A percentile compares a stretch with the other conserved stretches of the same genome.
phyloP scores from a whole-genome alignment of 2,329 filamentous ascomycete genomes.

The Diaporthe vexans region DNA sequence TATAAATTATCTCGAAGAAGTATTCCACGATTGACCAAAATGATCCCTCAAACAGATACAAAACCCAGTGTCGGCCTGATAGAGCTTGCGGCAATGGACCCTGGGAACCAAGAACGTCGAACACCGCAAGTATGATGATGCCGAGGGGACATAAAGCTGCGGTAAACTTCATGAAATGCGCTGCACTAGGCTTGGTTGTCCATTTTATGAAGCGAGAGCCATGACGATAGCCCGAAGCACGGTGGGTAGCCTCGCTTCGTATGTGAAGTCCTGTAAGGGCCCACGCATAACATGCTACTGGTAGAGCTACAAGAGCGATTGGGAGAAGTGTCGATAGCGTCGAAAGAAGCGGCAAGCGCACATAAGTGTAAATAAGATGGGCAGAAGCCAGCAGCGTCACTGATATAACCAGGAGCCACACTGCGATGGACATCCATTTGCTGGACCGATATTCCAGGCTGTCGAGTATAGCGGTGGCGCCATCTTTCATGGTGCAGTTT shows the following conservation, averaged over 20 bases:
- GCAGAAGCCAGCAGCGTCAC: neutral
- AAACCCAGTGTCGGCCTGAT: neutral
- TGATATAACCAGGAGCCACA: neutral
- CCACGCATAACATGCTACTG: neutral
- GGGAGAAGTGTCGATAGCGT: neutral
- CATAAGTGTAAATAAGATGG: neutral
- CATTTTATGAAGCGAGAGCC: neutral
- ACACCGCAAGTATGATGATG: neutral
- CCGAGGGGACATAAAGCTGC: neutral
- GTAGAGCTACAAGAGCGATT: neutral
- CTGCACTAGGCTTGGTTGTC: neutral
- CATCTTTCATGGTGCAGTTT: neutral
- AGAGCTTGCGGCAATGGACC: too few species aligned
- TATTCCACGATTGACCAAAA: neutral
- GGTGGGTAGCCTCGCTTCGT: neutral
- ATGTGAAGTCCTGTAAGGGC: neutral
- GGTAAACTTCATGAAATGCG: neutral
- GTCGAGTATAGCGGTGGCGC: neutral
- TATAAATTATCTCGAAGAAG: neutral
- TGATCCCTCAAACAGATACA: neutral
- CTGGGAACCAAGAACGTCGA: neutral
- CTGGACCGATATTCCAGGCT: neutral
- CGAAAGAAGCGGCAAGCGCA: too few species aligned
- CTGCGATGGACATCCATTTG: constrained; percentile 6
- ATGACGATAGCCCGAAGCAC: neutral